Percentiles rank a stretch among this genome's conserved stretches.
Conservation (phyloP, 164 flowering plant genomes). For the Saururus chinensis region DNA sequence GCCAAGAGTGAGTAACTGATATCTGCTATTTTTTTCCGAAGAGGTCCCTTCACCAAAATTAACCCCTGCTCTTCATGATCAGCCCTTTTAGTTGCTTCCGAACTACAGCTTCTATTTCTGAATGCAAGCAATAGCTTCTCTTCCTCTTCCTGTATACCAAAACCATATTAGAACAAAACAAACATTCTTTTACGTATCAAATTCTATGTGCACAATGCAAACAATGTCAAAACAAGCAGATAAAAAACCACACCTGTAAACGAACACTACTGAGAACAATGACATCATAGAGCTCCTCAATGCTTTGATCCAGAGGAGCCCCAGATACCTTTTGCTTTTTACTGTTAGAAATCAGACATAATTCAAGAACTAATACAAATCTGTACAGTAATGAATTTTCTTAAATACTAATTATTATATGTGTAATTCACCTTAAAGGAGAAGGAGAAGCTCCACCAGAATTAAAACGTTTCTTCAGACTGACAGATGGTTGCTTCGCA, state of each 20-base stretch:
- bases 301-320: constrained; percentile 69
- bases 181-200: not conserved
- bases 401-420: too few species aligned
- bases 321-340: constrained; percentile 93
- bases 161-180: not conserved
- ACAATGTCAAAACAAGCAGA: not conserved
- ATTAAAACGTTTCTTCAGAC: constrained; percentile 83
- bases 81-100: constrained; percentile 76
- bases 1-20: constrained; percentile 34
- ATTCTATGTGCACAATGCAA: not conserved
- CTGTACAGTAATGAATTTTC: too few species aligned
- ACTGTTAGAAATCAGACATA: constrained; percentile 20
- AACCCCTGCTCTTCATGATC: constrained; percentile 89
- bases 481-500: constrained; percentile 48
- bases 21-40: constrained; percentile 67
- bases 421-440: constrained; percentile 35
- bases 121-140: constrained; percentile 78
- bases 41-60: constrained; percentile 64
- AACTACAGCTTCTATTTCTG: constrained; percentile 71
- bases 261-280: constrained; percentile 95
- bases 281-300: constrained; percentile 97
- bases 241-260: constrained; percentile 50
- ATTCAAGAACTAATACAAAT: not conserved
- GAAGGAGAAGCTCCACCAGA: constrained; percentile 56
- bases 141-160: constrained; percentile 72